Evolutionary conservation across 306 rosid genomes (phyloP), one percentile per base, ranked within the genome.

Genomic region (Cicer judaicum): DNA sequence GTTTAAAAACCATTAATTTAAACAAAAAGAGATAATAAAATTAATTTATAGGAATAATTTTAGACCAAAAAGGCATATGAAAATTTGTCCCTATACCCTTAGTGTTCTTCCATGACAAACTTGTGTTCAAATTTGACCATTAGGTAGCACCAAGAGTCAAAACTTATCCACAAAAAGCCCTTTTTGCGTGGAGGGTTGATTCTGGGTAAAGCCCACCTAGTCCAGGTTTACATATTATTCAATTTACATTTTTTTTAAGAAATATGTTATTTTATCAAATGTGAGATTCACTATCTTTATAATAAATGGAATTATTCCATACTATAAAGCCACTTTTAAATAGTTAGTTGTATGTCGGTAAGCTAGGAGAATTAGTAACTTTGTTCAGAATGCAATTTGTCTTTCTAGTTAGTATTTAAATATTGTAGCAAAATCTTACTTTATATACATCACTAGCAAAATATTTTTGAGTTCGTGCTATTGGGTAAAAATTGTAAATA

Each of bases 131-230:
- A 14, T 59, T 56, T 72, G 78, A 54, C 73, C 78, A 36, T 64
- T 79, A 2, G 68, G 43, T 42, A 64, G 2, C 48, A 5, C 62
- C 61, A 71, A 71, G 13, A 63, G 73, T 78, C 78, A 52, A 78
- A 49, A n/a, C 13, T 78, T 59, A 34, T 15, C 40, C 56, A 40
- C 18, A 4, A 10, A 10, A 68, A 34, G 53, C 8, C 59, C 19
- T 11, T 24, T 54, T 40, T 8, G 7, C 0, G 7, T 16, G 60
- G 60, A 29, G 60, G 11, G 46, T 42, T 42, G n/a, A n/a, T 34
- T 43, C 5, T 14, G 38, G 8, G 10, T 16, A 42, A 19, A 10
- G 10, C 43, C 61, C 5, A 43, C 13, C 34, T 29, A 29, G 34
- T 29, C 34, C 34, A 29, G 34, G 34, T 29, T 29, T 24, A 24